Evolutionary conservation across 1,284 basidiomycete genomes (phyloP), one percentile per base, ranked within the genome.

Genomic region (Somion occarium): DNA sequence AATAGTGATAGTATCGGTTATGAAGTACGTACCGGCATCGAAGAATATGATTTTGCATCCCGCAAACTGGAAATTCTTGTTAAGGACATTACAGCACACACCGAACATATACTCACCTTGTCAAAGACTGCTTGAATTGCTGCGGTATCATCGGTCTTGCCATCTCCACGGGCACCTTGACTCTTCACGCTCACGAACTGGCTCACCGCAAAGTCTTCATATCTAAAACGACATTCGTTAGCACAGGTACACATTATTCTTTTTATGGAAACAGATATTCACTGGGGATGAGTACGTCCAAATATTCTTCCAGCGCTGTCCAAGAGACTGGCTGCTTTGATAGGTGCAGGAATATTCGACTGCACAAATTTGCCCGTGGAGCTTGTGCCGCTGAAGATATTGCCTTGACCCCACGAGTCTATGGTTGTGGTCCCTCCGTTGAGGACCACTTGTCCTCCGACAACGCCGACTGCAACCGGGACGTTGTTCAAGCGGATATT

Each of bases 21-120:
- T 75, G 51, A 85, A 67, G 66, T 91, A 92, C 37, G 61, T 61
- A 38, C 86, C 86, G 3, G 81, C 80, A 56, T 88, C 85, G 59
- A 90, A 80, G 71, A 85, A 90, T 50, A 90, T 82, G 60, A 91
- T 83, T 64, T 84, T 87, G 71, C 83, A 84, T 3, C 83, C 85
- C 38, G 84, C 68, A 61, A 74, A 86, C 83, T 87, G 50, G 44
- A 12, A 13, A 43, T 19, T 18, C 18, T 41, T 19, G 23, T 15
- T 39, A 20, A 39, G 38, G 38, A 20, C 20, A 12, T 26, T 23
- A 49, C 4, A 41, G 2, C 15, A n/a, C 26, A 46, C 9, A 5
- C 7, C 30, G 22, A 20, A 7, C 3, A 12, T 48, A 11, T 20
- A 20, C 70, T 41, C 53, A 81, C 85, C 69, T 77, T 67, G 53